A percentile compares a stretch with the other conserved stretches of the same genome.
phyloP scores from a whole-genome alignment of 176 grass and related monocot genomes.

The Triticum turgidum region DNA sequence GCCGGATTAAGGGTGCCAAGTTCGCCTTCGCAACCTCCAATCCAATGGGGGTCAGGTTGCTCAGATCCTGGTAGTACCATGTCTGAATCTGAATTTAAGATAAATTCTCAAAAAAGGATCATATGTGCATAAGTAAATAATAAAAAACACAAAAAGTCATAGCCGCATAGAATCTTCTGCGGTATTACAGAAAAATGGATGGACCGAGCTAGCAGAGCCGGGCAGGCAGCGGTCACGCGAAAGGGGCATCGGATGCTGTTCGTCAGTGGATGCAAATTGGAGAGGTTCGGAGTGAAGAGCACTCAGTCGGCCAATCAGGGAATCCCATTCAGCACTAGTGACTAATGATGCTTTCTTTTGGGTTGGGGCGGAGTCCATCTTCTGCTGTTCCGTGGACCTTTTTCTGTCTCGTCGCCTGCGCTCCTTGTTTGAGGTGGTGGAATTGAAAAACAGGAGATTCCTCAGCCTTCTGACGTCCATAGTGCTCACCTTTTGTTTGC shows the following conservation, averaged over 20 bases:
- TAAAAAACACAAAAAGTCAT: no score
- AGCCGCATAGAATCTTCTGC: no score
- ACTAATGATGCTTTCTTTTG: constrained; percentile 19
- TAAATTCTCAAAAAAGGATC: no score
- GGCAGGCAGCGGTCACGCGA: constrained; percentile 5
- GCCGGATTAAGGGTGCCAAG: not conserved
- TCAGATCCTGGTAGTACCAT: not conserved
- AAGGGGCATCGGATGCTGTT: constrained; percentile 27
- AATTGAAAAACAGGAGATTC: constrained; percentile 28
- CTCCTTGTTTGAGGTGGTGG: constrained; percentile 31
- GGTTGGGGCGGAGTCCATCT: constrained; percentile 21
- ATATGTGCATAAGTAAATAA: no score
- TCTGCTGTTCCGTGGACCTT: not conserved
- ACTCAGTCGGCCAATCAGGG: constrained; percentile 26
- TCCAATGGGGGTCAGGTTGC: no score
- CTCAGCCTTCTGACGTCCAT: constrained; percentile 33
- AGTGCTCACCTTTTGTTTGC: constrained; percentile 42
- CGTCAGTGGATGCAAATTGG: constrained; percentile 6
- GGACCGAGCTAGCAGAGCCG: not conserved
- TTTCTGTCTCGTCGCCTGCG: constrained; percentile 13
- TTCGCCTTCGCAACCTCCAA: constrained; percentile 18
- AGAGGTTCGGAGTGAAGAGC: not conserved
- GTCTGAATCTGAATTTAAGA: no score
- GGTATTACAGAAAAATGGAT: not conserved
- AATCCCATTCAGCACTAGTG: constrained; percentile 44